These are phyloP conservation scores for Rheum nobile DNA, from an alignment of 148 eudicot genomes.

Conservation along the genomic window DNA sequence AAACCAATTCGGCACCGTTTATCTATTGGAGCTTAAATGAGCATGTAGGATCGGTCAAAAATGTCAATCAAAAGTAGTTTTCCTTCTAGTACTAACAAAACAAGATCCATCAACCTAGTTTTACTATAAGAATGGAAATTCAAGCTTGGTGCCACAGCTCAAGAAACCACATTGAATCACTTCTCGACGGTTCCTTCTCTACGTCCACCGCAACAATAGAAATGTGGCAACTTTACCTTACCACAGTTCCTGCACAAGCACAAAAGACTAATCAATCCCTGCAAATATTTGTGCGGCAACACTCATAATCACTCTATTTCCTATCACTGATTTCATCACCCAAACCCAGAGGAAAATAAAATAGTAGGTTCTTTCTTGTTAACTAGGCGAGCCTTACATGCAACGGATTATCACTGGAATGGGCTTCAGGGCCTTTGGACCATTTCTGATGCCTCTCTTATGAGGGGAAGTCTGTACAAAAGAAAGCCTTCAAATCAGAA, in stretches of 20 bases:
- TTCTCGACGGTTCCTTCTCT: slow-evolving; percentile 35
- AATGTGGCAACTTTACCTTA: slow-evolving; percentile 72
- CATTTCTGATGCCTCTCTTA: slow-evolving; percentile 84
- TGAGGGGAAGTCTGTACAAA: slow-evolving; percentile 46
- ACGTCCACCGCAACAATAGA: slow-evolving; percentile 77
- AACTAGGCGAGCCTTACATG: slow-evolving; percentile 39
- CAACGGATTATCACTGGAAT: slow-evolving; percentile 80
- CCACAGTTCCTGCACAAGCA: slow-evolving; percentile 52
- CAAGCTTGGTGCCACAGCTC: not conserved
- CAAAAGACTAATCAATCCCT: not conserved
- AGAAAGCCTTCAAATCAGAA: not conserved
- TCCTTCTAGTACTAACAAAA: not conserved
- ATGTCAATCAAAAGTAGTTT: not conserved
- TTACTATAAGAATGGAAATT: not conserved
- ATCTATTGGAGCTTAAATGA: not conserved
- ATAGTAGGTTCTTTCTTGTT: not conserved
- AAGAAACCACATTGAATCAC: slow-evolving; percentile 1
- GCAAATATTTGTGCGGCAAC: not conserved
- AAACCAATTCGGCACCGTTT: no score
- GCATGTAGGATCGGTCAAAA: not conserved
- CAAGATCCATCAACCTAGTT: not conserved
- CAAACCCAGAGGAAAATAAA: not conserved
- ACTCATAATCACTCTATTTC: not conserved
- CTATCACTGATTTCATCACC: not conserved
- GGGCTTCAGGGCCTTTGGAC: slow-evolving; percentile 89